Evolutionary conservation across 1,284 basidiomycete genomes (phyloP).

Genomic region (Puccinia horiana): DNA sequence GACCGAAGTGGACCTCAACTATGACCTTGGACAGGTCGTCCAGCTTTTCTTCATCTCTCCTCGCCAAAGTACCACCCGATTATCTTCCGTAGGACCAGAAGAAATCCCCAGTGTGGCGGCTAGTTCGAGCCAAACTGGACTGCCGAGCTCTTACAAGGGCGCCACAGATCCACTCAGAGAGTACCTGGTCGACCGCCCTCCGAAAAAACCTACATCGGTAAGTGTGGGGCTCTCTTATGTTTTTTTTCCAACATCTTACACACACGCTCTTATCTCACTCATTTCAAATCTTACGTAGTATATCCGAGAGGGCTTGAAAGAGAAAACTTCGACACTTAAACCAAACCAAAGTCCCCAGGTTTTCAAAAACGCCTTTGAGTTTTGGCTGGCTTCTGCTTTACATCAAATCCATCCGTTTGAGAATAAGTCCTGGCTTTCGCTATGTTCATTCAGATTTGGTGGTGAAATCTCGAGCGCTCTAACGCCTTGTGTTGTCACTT

Average conservation of each 20-base stretch:
- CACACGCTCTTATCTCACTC: too few relatives aligned
- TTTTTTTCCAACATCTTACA: neutral
- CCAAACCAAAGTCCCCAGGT: neutral
- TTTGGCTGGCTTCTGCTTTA: slow-evolving; percentile 22
- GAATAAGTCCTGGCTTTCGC: slow-evolving; percentile 1
- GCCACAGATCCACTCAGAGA: slow-evolving; percentile 5
- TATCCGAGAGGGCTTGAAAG: neutral
- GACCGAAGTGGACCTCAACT: slow-evolving; percentile 40
- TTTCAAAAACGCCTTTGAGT: slow-evolving; percentile 11
- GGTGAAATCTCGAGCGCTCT: neutral
- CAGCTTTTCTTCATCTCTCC: slow-evolving; percentile 22
- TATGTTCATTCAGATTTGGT: neutral
- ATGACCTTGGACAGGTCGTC: slow-evolving; percentile 18
- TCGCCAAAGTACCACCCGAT: neutral
- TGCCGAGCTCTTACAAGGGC: neutral
- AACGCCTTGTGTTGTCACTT: slow-evolving; percentile 10
- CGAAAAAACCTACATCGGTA: neutral
- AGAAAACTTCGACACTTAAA: neutral
- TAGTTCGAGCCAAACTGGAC: neutral
- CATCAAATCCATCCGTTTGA: slow-evolving; percentile 33
- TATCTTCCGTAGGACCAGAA: neutral
- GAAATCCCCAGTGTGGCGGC: neutral
- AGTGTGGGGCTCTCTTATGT: neutral
- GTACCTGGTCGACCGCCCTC: slow-evolving; percentile 2
- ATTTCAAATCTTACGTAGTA: neutral